Percentiles rank a stretch among this genome's conserved stretches.
These are phyloP conservation scores for Aspergillus caelatus DNA, from an alignment of 2,329 filamentous ascomycete genomes.

Conservation along the genomic window DNA sequence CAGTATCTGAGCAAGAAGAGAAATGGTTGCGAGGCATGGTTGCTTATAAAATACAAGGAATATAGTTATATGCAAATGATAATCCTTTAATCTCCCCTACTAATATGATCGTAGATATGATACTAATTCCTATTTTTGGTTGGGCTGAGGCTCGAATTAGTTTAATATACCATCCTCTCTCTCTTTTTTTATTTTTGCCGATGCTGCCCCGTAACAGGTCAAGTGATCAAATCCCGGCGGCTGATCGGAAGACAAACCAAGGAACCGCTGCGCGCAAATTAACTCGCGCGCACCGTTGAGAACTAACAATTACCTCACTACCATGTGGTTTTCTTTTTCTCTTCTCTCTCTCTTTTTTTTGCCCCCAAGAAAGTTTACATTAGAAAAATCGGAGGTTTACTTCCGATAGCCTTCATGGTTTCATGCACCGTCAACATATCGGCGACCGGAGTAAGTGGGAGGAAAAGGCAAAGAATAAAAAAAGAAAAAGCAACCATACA, in stretches of 20 bases:
- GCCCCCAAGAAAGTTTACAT: background rate
- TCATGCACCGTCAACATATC: background rate
- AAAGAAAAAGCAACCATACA: background rate
- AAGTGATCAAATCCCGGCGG: conserved; percentile 7
- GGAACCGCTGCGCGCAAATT: conserved; percentile 3
- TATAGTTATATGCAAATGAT: background rate
- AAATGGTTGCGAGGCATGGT: background rate
- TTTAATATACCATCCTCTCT: background rate
- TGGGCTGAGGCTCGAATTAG: background rate
- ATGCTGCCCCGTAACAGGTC: background rate
- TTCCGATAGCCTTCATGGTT: background rate
- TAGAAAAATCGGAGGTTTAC: background rate
- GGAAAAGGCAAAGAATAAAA: background rate
- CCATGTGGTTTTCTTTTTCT: background rate
- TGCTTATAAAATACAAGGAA: background rate
- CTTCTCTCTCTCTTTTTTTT: no score
- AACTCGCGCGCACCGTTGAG: conserved; percentile 9
- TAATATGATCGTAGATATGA: background rate
- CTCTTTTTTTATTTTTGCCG: background rate
- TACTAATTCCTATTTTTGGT: background rate
- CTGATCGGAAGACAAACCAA: conserved; percentile 6
- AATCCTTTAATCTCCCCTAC: conserved; percentile 1
- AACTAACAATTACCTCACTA: background rate
- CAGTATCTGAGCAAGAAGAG: background rate
- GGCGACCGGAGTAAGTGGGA: background rate